phyloP scores from a whole-genome alignment of 345 rosid species.

The Punica granatum region DNA sequence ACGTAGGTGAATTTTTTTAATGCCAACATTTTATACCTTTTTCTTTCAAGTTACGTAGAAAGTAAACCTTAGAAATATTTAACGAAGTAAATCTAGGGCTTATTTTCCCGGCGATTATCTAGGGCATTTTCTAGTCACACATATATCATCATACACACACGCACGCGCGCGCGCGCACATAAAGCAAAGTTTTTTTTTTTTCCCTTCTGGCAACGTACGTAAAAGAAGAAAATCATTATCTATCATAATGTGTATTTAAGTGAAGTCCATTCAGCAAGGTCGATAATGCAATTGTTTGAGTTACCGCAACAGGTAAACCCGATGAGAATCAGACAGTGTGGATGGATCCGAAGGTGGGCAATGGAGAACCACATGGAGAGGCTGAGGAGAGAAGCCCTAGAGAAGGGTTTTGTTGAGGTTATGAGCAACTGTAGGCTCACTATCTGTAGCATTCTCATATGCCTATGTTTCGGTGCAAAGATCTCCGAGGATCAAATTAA shows the following conservation, averaged over 20 bases:
- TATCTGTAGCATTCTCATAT: conserved; percentile 67
- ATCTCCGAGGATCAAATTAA: conserved; percentile 53
- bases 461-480: conserved; percentile 87
- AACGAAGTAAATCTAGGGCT: neutral
- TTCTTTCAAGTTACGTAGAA: too few species aligned
- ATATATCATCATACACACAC: neutral
- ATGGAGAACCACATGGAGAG: conserved; percentile 59
- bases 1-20: too few species aligned
- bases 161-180: too few species aligned
- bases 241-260: neutral
- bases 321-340: conserved; percentile 61
- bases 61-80: too few species aligned
- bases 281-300: neutral
- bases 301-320: conserved; percentile 23
- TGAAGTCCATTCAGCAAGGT: neutral
- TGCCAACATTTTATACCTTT: too few species aligned
- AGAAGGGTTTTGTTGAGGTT: conserved; percentile 60
- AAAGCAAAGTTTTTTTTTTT: neutral
- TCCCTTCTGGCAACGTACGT: neutral
- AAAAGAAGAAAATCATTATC: neutral
- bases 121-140: neutral
- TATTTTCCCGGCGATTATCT: neutral
- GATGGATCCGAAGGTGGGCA: conserved; percentile 88
- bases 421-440: conserved; percentile 71
- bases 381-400: conserved; percentile 37